Base-by-base conservation (phyloP, 352 stramenopile species). In the Elongisporangium prolatum region DNA sequence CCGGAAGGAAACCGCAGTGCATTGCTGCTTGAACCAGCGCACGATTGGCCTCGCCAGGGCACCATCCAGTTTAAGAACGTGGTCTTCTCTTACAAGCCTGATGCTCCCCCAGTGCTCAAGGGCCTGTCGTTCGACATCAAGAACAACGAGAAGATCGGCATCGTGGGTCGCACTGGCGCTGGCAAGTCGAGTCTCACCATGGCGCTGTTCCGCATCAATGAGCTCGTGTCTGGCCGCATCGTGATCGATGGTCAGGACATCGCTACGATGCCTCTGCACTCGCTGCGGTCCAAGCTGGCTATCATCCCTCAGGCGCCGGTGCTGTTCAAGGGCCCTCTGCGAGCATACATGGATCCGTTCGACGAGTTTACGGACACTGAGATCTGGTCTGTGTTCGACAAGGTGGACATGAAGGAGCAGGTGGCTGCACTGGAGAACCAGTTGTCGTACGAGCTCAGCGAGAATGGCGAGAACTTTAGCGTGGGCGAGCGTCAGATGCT, bases 401-500 rank as follows among this genome's bases (percentile, higher is more conserved):
- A 77, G 37, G 65, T 90, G 21, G 61, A 91, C 58, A 66, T 98
- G 53, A 74, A 57, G 25, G 68, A 84, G 13, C 22, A 48, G 20
- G 22, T 70, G 16, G 3, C 13, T 17, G 18, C 9, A 0, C n/a
- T 54, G 25, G 48, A 67, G 11, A 24, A 16, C 47, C 71, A 64
- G 16, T n/a, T 64, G 47, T 28, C 21, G 0, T 58, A 50, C 21
- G 53, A 59, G 34, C 20, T 65, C 21, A 50, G 17, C 38, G 89
- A 98, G 58, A 86, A 86, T 17, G 96, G 59, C 20, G 59, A 59
- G 20, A 67, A 63, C 51, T 48, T 67, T 25, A 63, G 55, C 17
- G 61, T 63, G 89, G 95, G 96, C 8, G 86, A 98, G 68, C 68
- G 93, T 1, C 93, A 98, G 68, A 65, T 98, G 18, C 63, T 98